These are phyloP conservation scores for Boletellus sp. DNA, from an alignment of 768 basidiomycete species.

Conservation along the genomic window DNA sequence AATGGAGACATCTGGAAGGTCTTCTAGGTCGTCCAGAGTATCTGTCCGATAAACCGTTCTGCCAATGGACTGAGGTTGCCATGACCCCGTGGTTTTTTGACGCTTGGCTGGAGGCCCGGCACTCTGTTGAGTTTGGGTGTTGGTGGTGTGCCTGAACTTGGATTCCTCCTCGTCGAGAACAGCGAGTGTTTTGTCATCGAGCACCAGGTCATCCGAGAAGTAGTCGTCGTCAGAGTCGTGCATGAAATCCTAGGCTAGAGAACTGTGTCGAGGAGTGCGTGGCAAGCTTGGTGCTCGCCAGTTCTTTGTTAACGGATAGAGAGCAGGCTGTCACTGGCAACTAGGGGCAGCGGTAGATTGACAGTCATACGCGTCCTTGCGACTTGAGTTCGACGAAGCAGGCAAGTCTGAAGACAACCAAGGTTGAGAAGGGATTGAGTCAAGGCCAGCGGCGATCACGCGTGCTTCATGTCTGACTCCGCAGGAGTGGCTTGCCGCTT, in stretches of 20 bases:
- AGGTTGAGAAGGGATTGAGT: no score
- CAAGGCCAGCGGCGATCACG: no score
- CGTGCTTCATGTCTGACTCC: no score
- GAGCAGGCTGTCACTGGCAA: not conserved
- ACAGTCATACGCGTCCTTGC: no score
- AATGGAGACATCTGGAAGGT: slow-evolving; percentile 64
- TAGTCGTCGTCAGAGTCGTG: slow-evolving; percentile 68
- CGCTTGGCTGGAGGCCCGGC: slow-evolving; percentile 49
- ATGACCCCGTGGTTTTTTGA: slow-evolving; percentile 48
- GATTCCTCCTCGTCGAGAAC: slow-evolving; percentile 57
- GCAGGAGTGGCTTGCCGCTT: no score
- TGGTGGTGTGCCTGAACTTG: slow-evolving; percentile 27
- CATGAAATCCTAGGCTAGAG: slow-evolving; percentile 37
- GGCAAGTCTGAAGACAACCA: no score
- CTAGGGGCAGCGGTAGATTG: not conserved
- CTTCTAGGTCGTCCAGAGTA: slow-evolving; percentile 41
- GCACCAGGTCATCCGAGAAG: slow-evolving; percentile 56
- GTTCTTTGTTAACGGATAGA: not conserved
- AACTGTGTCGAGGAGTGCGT: not conserved
- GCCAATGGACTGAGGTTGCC: slow-evolving; percentile 37
- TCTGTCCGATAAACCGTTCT: slow-evolving; percentile 20
- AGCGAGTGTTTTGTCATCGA: slow-evolving; percentile 62
- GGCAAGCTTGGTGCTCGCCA: not conserved
- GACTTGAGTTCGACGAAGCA: no score
- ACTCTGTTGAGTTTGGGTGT: slow-evolving; percentile 23